A percentile compares a stretch with the other conserved stretches of the same genome.
phyloP scores from a whole-genome alignment of 306 rosid species.

The Macrotyloma uniflorum region DNA sequence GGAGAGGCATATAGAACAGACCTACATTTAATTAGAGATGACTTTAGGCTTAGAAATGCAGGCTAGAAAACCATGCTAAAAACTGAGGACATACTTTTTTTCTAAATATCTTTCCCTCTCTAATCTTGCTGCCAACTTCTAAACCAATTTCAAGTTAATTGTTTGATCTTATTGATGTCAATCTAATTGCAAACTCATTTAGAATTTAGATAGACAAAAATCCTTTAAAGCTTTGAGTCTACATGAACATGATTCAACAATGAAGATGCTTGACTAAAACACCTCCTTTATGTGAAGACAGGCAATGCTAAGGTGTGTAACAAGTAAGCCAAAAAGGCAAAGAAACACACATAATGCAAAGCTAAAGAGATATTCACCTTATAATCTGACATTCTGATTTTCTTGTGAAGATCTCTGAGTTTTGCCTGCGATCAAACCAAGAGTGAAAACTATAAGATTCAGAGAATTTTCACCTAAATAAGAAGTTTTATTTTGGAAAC shows the following conservation, averaged over 20 bases:
- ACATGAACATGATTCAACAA: background rate
- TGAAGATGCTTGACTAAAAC: background rate
- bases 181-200: background rate
- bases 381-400: conserved; percentile 26
- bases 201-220: background rate
- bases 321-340: background rate
- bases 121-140: background rate
- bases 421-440: conserved; percentile 35
- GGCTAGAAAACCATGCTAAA: background rate
- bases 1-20: conserved; percentile 35
- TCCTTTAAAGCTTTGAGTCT: background rate
- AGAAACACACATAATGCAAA: background rate
- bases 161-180: background rate
- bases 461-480: background rate
- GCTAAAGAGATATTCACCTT: conserved; percentile 34
- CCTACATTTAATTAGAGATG: conserved; percentile 34
- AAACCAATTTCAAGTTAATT: background rate
- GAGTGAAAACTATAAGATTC: background rate
- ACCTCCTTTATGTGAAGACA: background rate
- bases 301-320: background rate
- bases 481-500: background rate
- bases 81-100: background rate
- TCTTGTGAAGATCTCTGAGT: conserved; percentile 41
- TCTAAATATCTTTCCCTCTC: background rate
- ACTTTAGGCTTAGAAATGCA: background rate